Evolutionary conservation across 345 rosid species (phyloP).

Genomic region (Eucalyptus polybractea): DNA sequence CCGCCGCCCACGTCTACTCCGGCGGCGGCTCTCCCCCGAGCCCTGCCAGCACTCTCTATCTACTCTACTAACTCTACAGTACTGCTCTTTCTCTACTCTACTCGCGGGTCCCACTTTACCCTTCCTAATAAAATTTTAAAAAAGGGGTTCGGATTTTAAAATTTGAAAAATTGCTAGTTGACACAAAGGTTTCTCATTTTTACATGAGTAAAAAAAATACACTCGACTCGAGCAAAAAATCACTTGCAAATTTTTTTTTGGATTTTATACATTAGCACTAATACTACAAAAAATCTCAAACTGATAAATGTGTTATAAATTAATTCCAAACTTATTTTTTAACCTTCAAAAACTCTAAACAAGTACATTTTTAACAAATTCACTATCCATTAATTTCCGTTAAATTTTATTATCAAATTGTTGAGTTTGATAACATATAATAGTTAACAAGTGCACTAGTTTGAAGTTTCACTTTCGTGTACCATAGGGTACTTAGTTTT

Average conservation of each 20-base stretch:
- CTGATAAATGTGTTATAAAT: too few relatives aligned
- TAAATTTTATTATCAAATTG: too few relatives aligned
- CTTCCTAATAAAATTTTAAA: neutral
- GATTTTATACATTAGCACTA: too few relatives aligned
- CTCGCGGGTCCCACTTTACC: neutral
- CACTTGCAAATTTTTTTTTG: neutral
- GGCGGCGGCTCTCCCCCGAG: conserved; percentile 3
- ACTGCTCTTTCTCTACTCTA: neutral
- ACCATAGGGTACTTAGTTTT: too few relatives aligned
- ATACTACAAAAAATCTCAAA: too few relatives aligned
- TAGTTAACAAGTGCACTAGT: too few relatives aligned
- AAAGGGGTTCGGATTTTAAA: neutral
- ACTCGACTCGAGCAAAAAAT: neutral
- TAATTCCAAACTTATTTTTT: too few relatives aligned
- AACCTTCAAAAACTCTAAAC: too few relatives aligned
- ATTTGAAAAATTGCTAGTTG: neutral
- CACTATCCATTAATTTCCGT: fast-evolving
- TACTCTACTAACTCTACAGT: neutral
- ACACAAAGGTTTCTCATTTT: neutral
- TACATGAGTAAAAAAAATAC: neutral
- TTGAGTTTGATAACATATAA: fast-evolving
- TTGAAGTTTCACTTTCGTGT: too few relatives aligned
- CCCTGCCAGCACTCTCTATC: neutral
- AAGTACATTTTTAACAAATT: too few relatives aligned
- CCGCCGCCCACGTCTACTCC: neutral